Evolutionary conservation across 2,329 filamentous ascomycete genomes (phyloP), one percentile per base, ranked within the genome.

Genomic region (Sarocladiaceae sp.): DNA sequence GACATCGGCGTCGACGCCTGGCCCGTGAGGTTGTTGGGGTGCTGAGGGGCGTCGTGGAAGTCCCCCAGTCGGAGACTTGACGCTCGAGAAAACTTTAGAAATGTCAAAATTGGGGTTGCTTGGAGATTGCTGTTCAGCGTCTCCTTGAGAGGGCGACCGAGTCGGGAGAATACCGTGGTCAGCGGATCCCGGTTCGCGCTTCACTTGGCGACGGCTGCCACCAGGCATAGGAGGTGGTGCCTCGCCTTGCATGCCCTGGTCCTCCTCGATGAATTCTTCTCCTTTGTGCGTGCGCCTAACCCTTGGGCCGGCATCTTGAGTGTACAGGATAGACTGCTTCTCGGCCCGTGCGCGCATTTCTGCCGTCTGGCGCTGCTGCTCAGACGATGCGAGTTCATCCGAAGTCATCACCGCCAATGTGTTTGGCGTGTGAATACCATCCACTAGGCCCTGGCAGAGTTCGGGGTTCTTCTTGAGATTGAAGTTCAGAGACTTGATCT

Each of bases 221-320:
- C 45, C 44, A 16, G 47, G 48, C 7, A 55, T 47, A 19, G 64
- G 62, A 15, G 58, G 54, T 7, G 60, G 60, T n/a, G 58, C 56
- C 19, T 67, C 62, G 27, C 57, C 11, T 29, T 47, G 31, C 44
- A 45, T 2, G 47, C 41, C 15, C 51, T 47, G n/a, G 63, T 94
- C 88, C 35, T 85, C 81, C 49, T 91, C 89, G 13, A 97, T 76
- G 13, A 95, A 64, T 59, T 97, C 93, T 47, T 96, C 90, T 11
- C 93, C 93, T 63, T 97, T 97, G 68, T 97, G 91, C 2, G 91
- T 96, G 53, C 87, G 82, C 55, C 89, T 79, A 46, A 96, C 83
- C 3, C 89, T 81, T 3, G 90, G 88, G 40, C 79, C 75, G 1
- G 62, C 74, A 15, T 85, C 80, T 16, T 86, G 79, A 12, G 88